Evolutionary conservation across 2,329 filamentous ascomycete species (phyloP).

Genomic region (Leptographium procerum): DNA sequence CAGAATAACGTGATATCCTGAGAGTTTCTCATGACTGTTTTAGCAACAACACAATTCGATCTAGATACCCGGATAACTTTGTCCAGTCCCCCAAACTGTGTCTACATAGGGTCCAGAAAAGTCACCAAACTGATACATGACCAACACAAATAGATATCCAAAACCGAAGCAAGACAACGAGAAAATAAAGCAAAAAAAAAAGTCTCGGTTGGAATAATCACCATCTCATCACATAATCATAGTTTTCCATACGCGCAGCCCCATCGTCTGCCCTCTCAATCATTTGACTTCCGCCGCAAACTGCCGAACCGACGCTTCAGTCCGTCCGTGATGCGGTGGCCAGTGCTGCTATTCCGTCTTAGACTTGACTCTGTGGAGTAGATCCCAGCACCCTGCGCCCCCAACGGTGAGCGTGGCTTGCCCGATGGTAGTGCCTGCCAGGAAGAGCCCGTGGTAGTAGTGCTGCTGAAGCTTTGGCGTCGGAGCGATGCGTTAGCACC

Average conservation of each 20-base stretch:
- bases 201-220: not conserved
- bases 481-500: constrained; percentile 19
- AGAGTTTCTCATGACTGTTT: not conserved
- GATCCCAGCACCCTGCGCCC: constrained; percentile 3
- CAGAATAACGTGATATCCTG: not conserved
- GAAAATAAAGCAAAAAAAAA: not conserved
- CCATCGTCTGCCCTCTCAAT: not conserved
- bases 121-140: too few relatives aligned
- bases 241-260: too few relatives aligned
- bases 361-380: constrained; percentile 17
- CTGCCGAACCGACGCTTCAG: constrained; percentile 43
- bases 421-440: not conserved
- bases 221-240: too few relatives aligned
- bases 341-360: constrained; percentile 28
- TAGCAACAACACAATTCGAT: not conserved
- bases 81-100: too few relatives aligned
- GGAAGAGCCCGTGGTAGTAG: constrained; percentile 13
- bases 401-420: not conserved
- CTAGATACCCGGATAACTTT: not conserved
- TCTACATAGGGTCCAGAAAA: too few relatives aligned
- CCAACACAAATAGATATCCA: not conserved
- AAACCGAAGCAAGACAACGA: not conserved
- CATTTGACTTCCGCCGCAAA: constrained; percentile 32
- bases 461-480: constrained; percentile 34
- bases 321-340: constrained; percentile 35